Evolutionary conservation across 2,329 filamentous ascomycete genomes (phyloP).

Genomic region (Conoideocrella luteorostrata): DNA sequence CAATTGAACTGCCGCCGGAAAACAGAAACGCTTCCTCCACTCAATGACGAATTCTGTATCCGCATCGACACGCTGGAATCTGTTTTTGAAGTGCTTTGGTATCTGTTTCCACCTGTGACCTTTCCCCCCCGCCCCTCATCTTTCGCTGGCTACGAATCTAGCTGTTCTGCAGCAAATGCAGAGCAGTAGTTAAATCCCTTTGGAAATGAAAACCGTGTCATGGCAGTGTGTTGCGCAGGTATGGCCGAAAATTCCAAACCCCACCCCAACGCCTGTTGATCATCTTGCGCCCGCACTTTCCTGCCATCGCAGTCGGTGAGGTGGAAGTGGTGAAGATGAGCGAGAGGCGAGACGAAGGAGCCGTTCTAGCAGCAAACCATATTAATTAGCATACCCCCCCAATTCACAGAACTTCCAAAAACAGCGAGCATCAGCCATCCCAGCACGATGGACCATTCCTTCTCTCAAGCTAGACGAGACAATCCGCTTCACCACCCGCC

Average conservation of each 20-base stretch:
- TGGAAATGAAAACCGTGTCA: conserved; percentile 5
- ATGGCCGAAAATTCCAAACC: too few relatives aligned
- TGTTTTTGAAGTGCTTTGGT: not conserved
- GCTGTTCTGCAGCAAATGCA: not conserved
- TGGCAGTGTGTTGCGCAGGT: conserved; percentile 11
- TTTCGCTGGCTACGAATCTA: not conserved
- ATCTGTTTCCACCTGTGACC: not conserved
- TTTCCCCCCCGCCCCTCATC: conserved; percentile 3
- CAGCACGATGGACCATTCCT: conserved; percentile 10
- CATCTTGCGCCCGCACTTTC: too few relatives aligned
- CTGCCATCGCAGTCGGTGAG: not conserved
- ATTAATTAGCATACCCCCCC: too few relatives aligned
- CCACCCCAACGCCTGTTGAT: too few relatives aligned
- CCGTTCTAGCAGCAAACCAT: too few relatives aligned
- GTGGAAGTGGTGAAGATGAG: not conserved
- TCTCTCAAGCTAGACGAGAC: conserved; percentile 9
- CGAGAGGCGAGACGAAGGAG: too few relatives aligned
- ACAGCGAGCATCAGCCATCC: conserved; percentile 8
- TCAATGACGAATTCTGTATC: too few relatives aligned
- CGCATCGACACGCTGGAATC: too few relatives aligned
- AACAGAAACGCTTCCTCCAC: too few relatives aligned
- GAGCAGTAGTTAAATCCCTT: not conserved
- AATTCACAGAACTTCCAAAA: conserved; percentile 8
- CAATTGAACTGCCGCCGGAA: too few relatives aligned
- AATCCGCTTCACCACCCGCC: conserved; percentile 8